A percentile compares a stretch with the other conserved stretches of the same genome.
Conservation (phyloP, 306 rosid genomes). For the Begonia masoniana region DNA sequence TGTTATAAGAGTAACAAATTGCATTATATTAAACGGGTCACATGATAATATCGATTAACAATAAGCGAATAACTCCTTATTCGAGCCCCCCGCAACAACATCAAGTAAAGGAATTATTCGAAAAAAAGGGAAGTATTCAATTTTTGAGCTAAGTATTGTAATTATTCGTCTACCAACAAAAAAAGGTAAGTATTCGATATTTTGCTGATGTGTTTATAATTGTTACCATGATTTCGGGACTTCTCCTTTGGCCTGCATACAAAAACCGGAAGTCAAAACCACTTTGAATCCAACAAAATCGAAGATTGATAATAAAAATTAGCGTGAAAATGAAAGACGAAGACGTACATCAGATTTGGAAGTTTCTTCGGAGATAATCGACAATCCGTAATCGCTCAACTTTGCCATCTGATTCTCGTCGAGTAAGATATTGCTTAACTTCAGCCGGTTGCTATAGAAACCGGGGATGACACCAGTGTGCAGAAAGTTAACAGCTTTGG, state of each 20-base stretch:
- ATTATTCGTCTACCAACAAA: too few species aligned
- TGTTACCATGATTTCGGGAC: slow-evolving; percentile 54
- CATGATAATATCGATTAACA: too few species aligned
- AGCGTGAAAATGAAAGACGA: slow-evolving; percentile 2
- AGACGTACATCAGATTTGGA: slow-evolving; percentile 35
- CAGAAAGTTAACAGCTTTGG: slow-evolving; percentile 78
- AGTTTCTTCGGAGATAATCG: slow-evolving; percentile 69
- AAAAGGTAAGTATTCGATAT: too few species aligned
- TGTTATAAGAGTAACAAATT: too few species aligned
- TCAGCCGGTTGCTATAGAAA: slow-evolving; percentile 65
- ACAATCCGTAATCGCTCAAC: slow-evolving; percentile 77
- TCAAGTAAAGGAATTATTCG: too few species aligned
- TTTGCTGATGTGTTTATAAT: not conserved
- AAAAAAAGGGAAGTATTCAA: too few species aligned
- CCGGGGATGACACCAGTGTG: slow-evolving; percentile 97
- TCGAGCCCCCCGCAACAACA: too few species aligned
- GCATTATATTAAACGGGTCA: too few species aligned
- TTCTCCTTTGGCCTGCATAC: slow-evolving; percentile 55
- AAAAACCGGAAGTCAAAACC: slow-evolving; percentile 16
- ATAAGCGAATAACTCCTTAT: too few species aligned
- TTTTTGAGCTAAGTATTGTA: too few species aligned
- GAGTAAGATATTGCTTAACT: slow-evolving; percentile 61
- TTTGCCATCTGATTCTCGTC: slow-evolving; percentile 55
- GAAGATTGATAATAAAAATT: not conserved
- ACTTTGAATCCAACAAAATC: slow-evolving; percentile 4